A percentile compares a stretch with the other conserved stretches of the same genome.
Evolutionary conservation across 2,329 filamentous ascomycete genomes (phyloP).

Genomic region (Clonostachys sp.): DNA sequence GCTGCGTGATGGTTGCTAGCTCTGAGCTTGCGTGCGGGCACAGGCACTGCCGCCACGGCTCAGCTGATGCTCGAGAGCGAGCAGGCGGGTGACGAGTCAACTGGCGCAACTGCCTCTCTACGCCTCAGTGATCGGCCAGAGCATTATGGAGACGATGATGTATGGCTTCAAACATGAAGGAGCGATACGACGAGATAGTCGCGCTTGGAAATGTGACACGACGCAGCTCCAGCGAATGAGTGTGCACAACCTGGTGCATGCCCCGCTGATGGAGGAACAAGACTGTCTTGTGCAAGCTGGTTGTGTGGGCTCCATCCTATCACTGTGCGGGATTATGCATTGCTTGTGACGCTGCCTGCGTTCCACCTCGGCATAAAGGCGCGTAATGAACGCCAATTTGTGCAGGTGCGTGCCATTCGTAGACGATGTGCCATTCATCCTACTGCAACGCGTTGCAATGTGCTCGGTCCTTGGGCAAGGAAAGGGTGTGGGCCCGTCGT

Average conservation of each 20-base stretch:
- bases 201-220: conserved; percentile 13
- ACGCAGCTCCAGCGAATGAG: conserved; percentile 18
- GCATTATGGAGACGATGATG: no score
- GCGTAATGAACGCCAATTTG: conserved; percentile 2
- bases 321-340: conserved; percentile 25
- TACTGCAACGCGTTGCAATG: no score
- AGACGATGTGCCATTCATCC: background rate
- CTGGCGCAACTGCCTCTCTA: no score
- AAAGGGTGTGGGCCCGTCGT: no score
- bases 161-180: background rate
- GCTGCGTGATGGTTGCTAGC: no score
- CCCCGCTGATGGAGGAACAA: background rate
- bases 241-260: conserved; percentile 13
- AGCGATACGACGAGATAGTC: background rate
- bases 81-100: no score
- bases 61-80: no score
- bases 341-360: conserved; percentile 25
- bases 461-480: no score
- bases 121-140: no score
- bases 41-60: no score
- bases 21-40: no score
- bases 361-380: conserved; percentile 14
- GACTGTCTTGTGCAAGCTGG: conserved; percentile 12
- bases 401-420: conserved; percentile 2
- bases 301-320: conserved; percentile 13